Conservation (phyloP, 441 rosid genomes). For the Mallotus repandus region DNA sequence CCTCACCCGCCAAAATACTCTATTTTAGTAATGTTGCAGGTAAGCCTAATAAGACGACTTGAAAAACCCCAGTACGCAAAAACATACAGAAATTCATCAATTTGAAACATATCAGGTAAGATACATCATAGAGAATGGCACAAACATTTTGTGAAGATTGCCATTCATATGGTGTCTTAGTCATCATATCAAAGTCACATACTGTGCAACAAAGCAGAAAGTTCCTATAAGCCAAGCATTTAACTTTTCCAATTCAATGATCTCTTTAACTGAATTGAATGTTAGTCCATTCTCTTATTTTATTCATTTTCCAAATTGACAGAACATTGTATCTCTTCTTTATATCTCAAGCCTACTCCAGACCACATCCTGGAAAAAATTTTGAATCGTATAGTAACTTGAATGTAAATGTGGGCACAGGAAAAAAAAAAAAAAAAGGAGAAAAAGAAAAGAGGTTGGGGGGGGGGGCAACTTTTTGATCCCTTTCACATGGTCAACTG, state of each 20-base stretch:
- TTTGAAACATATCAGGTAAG: too few species aligned
- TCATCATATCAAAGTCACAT: neutral
- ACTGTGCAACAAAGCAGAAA: conserved; percentile 7
- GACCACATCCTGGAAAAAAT: conserved; percentile 14
- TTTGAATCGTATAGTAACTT: neutral
- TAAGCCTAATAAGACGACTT: too few species aligned
- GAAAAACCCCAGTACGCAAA: neutral
- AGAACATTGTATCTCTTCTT: conserved; percentile 13
- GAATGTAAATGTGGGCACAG: neutral
- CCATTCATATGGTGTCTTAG: neutral
- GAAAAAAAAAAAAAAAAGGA: neutral
- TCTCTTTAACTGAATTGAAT: conserved; percentile 14
- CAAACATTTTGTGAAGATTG: neutral
- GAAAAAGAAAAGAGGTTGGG: too few species aligned
- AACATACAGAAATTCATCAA: neutral
- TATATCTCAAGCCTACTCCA: conserved; percentile 17
- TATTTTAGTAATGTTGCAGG: neutral
- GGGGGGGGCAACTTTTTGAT: too few species aligned
- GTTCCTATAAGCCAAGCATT: neutral
- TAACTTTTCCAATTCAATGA: conserved; percentile 14
- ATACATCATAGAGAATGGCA: neutral
- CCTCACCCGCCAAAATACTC: neutral
- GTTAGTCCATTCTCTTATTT: conserved; percentile 12
- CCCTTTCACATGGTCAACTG: conserved; percentile 17
- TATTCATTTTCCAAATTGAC: neutral